A percentile compares a stretch with the other conserved stretches of the same genome.
phyloP scores from a whole-genome alignment of 2,329 filamentous ascomycete genomes.

The Acephala macrosclerotiorum region DNA sequence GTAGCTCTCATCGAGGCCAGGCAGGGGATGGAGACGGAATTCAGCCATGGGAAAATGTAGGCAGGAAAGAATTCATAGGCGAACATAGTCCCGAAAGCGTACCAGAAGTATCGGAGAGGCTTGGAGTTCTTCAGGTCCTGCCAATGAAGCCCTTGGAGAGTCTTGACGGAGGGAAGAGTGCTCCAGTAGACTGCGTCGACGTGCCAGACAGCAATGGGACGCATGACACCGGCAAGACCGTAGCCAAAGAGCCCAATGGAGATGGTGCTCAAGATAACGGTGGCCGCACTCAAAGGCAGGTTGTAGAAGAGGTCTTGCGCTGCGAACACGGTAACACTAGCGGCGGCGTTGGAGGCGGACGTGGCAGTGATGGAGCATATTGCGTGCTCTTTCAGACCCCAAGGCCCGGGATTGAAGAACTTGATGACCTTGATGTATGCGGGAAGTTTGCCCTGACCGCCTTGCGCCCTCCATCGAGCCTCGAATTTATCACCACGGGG shows the following conservation, averaged over 20 bases:
- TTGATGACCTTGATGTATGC: constrained; percentile 48
- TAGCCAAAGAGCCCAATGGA: constrained; percentile 59
- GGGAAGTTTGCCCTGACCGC: constrained; percentile 51
- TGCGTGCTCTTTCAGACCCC: constrained; percentile 63
- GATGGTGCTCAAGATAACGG: constrained; percentile 53
- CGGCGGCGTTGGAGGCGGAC: constrained; percentile 57
- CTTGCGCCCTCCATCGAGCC: constrained; percentile 53
- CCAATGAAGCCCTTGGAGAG: constrained; percentile 50
- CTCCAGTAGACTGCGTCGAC: constrained; percentile 57
- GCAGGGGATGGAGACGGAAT: constrained; percentile 53
- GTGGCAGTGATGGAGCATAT: constrained; percentile 61
- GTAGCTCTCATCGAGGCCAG: constrained; percentile 53
- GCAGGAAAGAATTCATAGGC: constrained; percentile 58
- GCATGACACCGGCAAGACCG: constrained; percentile 55
- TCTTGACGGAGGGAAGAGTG: constrained; percentile 48
- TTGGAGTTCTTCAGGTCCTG: constrained; percentile 48
- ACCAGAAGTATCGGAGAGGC: constrained; percentile 51
- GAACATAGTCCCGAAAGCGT: constrained; percentile 50
- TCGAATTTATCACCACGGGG: constrained; percentile 60
- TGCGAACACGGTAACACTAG: constrained; percentile 51
- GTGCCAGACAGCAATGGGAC: constrained; percentile 54
- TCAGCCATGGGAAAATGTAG: constrained; percentile 54
- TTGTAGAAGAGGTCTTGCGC: constrained; percentile 56
- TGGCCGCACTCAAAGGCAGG: constrained; percentile 47
- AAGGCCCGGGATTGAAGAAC: constrained; percentile 60